A percentile compares a stretch with the other conserved stretches of the same genome.
phyloP scores from a whole-genome alignment of 164 flowering plant species.

The Taxillus chinensis region DNA sequence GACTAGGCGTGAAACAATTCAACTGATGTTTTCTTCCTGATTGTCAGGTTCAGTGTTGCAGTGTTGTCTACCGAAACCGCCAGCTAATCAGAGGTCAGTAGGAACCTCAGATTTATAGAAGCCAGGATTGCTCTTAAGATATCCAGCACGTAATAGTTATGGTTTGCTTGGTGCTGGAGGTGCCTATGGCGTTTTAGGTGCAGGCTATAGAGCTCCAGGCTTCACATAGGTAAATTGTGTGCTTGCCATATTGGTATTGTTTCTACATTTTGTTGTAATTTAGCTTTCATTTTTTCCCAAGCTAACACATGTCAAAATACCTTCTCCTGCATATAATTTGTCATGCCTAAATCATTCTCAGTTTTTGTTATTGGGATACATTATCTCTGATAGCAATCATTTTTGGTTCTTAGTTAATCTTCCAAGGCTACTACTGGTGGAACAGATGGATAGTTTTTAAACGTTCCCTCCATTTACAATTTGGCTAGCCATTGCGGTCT shows the following conservation, averaged over 20 bases:
- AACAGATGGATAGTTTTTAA: too few relatives aligned
- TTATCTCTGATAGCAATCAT: too few relatives aligned
- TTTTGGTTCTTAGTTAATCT: too few relatives aligned
- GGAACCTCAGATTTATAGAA: conserved; percentile 39
- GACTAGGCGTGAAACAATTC: neutral
- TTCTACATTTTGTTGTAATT: neutral
- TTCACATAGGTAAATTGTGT: conserved; percentile 38
- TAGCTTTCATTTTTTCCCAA: neutral
- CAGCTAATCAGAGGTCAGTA: conserved; percentile 52
- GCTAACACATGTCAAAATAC: neutral
- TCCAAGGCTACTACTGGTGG: too few relatives aligned
- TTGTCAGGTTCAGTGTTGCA: conserved; percentile 68
- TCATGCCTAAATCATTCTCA: too few relatives aligned
- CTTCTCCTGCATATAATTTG: too few relatives aligned
- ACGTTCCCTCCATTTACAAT: too few relatives aligned
- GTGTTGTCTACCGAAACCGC: conserved; percentile 90
- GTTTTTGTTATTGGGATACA: too few relatives aligned
- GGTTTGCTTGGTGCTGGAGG: conserved; percentile 36
- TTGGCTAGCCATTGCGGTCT: too few relatives aligned
- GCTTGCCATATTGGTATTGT: neutral
- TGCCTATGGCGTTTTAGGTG: conserved; percentile 51
- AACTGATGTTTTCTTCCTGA: neutral
- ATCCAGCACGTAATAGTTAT: conserved; percentile 58
- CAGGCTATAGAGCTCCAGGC: conserved; percentile 57
- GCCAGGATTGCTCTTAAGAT: conserved; percentile 42